A percentile compares a stretch with the other conserved stretches of the same genome.
Evolutionary conservation across 768 basidiomycete genomes (phyloP).

Genomic region (Macrolepiota dolichaula): DNA sequence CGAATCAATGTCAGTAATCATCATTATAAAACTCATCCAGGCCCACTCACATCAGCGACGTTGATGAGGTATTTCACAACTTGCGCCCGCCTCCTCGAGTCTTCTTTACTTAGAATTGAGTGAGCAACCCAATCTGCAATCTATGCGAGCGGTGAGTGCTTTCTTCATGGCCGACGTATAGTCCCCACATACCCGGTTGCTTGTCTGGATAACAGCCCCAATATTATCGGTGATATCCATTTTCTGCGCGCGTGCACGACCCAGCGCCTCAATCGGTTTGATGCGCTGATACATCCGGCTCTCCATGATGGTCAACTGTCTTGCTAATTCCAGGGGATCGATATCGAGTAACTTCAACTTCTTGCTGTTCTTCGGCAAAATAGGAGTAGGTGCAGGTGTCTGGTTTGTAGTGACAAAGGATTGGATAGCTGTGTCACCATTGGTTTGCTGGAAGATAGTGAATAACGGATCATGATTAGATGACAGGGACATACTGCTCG

Average conservation of each 20-base stretch:
- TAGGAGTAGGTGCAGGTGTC: constrained; percentile 68
- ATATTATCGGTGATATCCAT: constrained; percentile 80
- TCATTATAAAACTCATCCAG: background rate
- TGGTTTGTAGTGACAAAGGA: constrained; percentile 51
- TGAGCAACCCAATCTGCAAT: constrained; percentile 94
- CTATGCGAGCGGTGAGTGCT: constrained; percentile 33
- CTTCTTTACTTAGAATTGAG: constrained; percentile 74
- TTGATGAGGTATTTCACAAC: constrained; percentile 89
- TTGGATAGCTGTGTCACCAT: constrained; percentile 57
- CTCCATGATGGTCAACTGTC: constrained; percentile 92
- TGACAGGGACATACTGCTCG: constrained; percentile 58
- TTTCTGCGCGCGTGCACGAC: constrained; percentile 75
- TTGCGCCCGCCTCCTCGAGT: constrained; percentile 76
- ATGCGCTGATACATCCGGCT: constrained; percentile 84
- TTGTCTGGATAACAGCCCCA: constrained; percentile 80
- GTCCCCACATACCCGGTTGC: constrained; percentile 62
- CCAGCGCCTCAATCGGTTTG: constrained; percentile 85
- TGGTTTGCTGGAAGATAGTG: constrained; percentile 25
- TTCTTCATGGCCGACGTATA: background rate
- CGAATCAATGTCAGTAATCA: constrained; percentile 3
- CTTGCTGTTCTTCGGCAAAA: constrained; percentile 67
- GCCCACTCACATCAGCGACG: constrained; percentile 77
- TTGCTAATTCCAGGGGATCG: constrained; percentile 84
- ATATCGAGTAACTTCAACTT: constrained; percentile 83
- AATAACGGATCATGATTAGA: constrained; percentile 4